A percentile compares a stretch with the other conserved stretches of the same genome.
Conservation (phyloP, 768 basidiomycete species). For the Psilocybe cubensis region DNA sequence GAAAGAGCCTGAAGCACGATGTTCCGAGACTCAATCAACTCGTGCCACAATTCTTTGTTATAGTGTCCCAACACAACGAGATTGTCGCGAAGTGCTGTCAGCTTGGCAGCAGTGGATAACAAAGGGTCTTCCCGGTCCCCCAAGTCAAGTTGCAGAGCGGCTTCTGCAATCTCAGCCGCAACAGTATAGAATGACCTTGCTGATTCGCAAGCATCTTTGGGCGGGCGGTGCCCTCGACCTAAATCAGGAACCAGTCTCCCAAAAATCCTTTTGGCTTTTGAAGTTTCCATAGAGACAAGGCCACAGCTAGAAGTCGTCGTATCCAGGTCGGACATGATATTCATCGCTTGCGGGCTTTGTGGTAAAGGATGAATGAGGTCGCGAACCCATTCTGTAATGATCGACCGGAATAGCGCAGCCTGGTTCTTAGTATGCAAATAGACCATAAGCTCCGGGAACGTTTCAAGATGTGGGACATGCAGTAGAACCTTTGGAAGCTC, state of each 20-base stretch:
- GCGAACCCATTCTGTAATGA: constrained; percentile 42
- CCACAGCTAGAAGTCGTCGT: not conserved
- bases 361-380: constrained; percentile 39
- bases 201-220: not conserved
- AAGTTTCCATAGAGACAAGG: constrained; percentile 1
- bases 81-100: constrained; percentile 38
- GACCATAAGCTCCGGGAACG: constrained; percentile 37
- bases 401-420: constrained; percentile 35
- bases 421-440: constrained; percentile 44
- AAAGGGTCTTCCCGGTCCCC: constrained; percentile 25
- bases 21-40: constrained; percentile 28
- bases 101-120: constrained; percentile 20
- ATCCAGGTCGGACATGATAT: not conserved
- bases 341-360: not conserved
- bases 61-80: constrained; percentile 37
- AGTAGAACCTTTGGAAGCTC: constrained; percentile 37
- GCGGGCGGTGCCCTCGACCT: not conserved
- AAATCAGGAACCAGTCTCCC: not conserved
- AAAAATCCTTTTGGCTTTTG: constrained; percentile 3
- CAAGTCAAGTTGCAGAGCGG: constrained; percentile 7
- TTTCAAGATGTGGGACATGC: constrained; percentile 35
- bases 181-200: constrained; percentile 22
- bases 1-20: constrained; percentile 28
- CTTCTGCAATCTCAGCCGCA: constrained; percentile 32
- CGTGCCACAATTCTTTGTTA: constrained; percentile 33